These are phyloP conservation scores for Claviceps paspali DNA, from an alignment of 2,329 filamentous ascomycete species.

Conservation along the genomic window DNA sequence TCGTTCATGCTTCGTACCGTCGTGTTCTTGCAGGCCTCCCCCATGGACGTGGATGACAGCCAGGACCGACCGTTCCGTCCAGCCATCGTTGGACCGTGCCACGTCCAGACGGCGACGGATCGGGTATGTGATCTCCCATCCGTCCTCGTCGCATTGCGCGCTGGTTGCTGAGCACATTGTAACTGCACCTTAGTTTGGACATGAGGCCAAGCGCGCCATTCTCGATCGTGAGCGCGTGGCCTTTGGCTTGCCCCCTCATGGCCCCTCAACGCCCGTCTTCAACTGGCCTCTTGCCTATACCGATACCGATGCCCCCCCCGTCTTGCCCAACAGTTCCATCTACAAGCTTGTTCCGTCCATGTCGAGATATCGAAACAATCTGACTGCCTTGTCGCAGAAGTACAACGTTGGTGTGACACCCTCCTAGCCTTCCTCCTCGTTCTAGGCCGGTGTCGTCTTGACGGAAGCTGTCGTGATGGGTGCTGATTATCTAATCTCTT, in stretches of 20 bases:
- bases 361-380: slow-evolving; percentile 33
- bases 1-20: slow-evolving; percentile 4
- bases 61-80: slow-evolving; percentile 9
- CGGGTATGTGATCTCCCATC: slow-evolving; percentile 23
- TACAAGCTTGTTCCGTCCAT: slow-evolving; percentile 17
- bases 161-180: neutral
- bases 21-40: slow-evolving; percentile 4
- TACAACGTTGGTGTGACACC: slow-evolving; percentile 29
- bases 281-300: slow-evolving; percentile 14
- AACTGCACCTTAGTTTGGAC: slow-evolving; percentile 27
- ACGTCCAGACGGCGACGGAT: slow-evolving; percentile 21
- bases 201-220: slow-evolving; percentile 17
- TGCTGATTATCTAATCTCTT: too few species aligned
- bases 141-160: neutral
- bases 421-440: too few species aligned
- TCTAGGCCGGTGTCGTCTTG: too few species aligned
- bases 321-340: slow-evolving; percentile 15
- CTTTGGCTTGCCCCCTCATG: slow-evolving; percentile 1
- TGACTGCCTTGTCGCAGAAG: slow-evolving; percentile 41
- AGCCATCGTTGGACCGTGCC: slow-evolving; percentile 20
- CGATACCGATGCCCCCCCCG: too few species aligned
- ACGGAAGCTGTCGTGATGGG: too few species aligned
- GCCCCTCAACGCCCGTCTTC: slow-evolving; percentile 11
- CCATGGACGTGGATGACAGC: slow-evolving; percentile 8
- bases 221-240: slow-evolving; percentile 20